Evolutionary conservation across 2,329 filamentous ascomycete genomes (phyloP).

Genomic region (Rhynchosporium graminicola): DNA sequence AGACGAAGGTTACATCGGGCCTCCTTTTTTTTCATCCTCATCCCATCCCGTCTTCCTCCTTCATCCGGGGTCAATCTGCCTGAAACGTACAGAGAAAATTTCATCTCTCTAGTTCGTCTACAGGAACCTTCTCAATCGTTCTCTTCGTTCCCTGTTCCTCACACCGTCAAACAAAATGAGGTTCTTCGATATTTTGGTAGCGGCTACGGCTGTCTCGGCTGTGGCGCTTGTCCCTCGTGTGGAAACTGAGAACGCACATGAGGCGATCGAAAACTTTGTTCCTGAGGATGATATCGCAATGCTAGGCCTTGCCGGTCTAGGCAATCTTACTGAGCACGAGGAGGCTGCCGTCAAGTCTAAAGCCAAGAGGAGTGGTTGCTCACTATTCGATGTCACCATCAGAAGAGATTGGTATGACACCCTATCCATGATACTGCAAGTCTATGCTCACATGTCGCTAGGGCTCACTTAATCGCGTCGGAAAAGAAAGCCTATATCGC

Average conservation of each 20-base stretch:
- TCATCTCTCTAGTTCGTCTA: neutral
- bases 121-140: neutral
- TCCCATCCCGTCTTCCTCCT: neutral
- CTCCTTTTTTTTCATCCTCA: neutral
- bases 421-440: neutral
- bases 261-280: conserved; percentile 4
- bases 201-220: neutral
- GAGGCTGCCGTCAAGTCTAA: conserved; percentile 9
- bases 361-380: conserved; percentile 4
- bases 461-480: conserved; percentile 7
- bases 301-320: conserved; percentile 8
- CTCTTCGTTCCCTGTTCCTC: neutral
- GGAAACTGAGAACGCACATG: conserved; percentile 1
- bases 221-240: neutral
- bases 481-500: conserved; percentile 13
- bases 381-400: conserved; percentile 9
- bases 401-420: conserved; percentile 9
- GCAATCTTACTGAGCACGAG: neutral
- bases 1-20: neutral
- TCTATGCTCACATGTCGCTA: neutral
- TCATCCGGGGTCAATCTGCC: neutral
- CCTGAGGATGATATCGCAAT: conserved; percentile 12
- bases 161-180: neutral
- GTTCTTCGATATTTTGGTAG: neutral
- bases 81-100: neutral